phyloP scores from a whole-genome alignment of 768 basidiomycete species.

The Phlegmacium glaucopus region DNA sequence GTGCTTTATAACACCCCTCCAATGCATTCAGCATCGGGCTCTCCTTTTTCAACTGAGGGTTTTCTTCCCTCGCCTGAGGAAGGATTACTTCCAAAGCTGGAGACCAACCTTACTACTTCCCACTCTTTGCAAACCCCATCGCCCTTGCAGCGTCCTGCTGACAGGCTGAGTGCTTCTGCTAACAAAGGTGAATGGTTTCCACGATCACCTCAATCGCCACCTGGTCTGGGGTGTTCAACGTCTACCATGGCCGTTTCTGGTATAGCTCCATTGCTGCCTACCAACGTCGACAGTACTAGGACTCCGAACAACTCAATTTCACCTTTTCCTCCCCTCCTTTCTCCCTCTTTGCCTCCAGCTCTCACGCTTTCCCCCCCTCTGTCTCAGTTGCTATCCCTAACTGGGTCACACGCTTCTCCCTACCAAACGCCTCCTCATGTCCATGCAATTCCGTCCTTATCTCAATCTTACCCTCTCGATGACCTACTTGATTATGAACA shows the following conservation, averaged over 20 bases:
- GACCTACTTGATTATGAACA: slow-evolving; percentile 34
- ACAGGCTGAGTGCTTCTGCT: no score
- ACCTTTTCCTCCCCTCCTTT: background rate
- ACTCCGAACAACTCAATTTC: background rate
- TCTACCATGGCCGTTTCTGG: background rate
- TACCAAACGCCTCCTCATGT: slow-evolving; percentile 7
- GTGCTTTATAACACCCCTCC: slow-evolving; percentile 20
- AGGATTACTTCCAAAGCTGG: no score
- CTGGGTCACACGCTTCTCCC: slow-evolving; percentile 5
- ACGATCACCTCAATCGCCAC: background rate
- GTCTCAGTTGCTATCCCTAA: slow-evolving; percentile 6
- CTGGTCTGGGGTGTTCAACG: background rate
- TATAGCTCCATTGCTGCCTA: no score
- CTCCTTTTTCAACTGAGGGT: slow-evolving; percentile 6
- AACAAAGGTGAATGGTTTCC: background rate
- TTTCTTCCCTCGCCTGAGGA: slow-evolving; percentile 1
- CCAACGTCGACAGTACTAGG: no score
- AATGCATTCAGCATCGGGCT: slow-evolving; percentile 12
- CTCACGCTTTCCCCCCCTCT: slow-evolving; percentile 11
- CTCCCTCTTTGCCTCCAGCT: background rate
- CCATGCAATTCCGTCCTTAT: slow-evolving; percentile 33
- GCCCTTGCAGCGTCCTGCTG: no score
- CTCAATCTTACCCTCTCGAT: slow-evolving; percentile 40
- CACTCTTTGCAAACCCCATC: no score
- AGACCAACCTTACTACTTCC: no score